Base-by-base conservation (phyloP, 495 filamentous ascomycete species). In the Xylaria palmicola region DNA sequence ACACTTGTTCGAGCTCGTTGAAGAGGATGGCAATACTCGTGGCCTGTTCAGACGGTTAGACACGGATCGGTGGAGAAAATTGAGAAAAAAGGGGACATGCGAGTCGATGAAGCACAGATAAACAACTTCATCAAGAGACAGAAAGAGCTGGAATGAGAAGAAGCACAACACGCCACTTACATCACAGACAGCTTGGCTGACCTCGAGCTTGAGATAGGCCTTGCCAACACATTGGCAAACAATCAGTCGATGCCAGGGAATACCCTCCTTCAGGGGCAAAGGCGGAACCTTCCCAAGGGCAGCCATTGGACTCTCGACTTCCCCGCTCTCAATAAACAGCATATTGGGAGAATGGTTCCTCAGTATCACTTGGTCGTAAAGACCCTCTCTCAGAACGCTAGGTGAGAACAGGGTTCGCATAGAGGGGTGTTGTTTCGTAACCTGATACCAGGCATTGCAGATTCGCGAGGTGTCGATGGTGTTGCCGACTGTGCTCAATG, bases 151-250 rank as follows among this genome's bases (percentile, higher is more conserved):
- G 15, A 47, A 2, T 19, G n/a, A 10, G 17, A 44, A 4, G 37
- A 19, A 27, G 17, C 17, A 12, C 4, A 24, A 27, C 30, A 19
- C 3, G 5, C 27, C 27, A 62, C 66, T 22, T 65, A 68, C 75
- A 60, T 81, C 79, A 54, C 77, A 80, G 39, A 78, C 63, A 9
- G 77, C 77, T 34, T 75, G 75, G 62, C 75, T 79, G 0, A 74
- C 74, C 58, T 81, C 77, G 13, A 81, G 56, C 68, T 80, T 79
- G 9, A 80, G 61, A 32, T 78, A 69, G 3, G 75, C 79, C 69
- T 72, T 74, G 8, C 72, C 67, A 0, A 73, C 66, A 3, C 75
- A 68, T 59, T 74, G 76, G 62, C 76, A 80, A 27, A 80, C 77
- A 0, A 77, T 75, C 8, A 80, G 72, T 37, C 77, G 67, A 60